Evolutionary conservation across 2,329 filamentous ascomycete genomes (phyloP).

Genomic region (Phialocephala sp.): DNA sequence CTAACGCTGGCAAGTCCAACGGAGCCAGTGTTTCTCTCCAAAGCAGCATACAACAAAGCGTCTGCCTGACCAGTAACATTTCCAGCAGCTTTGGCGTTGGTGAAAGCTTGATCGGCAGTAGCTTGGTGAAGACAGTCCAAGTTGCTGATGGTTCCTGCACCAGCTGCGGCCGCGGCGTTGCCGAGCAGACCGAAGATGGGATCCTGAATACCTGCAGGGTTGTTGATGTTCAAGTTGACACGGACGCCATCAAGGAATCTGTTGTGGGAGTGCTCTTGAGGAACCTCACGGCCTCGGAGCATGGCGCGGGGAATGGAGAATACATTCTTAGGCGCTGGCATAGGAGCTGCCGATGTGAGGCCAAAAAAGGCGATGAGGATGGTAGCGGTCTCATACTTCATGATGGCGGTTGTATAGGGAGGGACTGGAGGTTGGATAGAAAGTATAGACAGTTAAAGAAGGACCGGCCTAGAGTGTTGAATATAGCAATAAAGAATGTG

Average conservation of each 20-base stretch:
- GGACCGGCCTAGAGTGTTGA: slow-evolving; percentile 40
- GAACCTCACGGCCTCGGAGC: slow-evolving; percentile 53
- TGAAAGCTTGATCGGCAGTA: slow-evolving; percentile 64
- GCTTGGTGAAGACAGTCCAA: slow-evolving; percentile 64
- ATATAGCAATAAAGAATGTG: slow-evolving; percentile 39
- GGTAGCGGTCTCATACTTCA: slow-evolving; percentile 43
- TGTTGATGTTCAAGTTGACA: slow-evolving; percentile 52
- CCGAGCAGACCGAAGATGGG: slow-evolving; percentile 60
- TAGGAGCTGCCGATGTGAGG: slow-evolving; percentile 40
- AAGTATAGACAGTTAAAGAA: slow-evolving; percentile 33
- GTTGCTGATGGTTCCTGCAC: slow-evolving; percentile 55
- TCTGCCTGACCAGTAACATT: slow-evolving; percentile 58
- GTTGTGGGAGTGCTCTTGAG: slow-evolving; percentile 62
- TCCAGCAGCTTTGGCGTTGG: slow-evolving; percentile 61
- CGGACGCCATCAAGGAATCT: slow-evolving; percentile 54
- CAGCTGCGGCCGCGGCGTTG: slow-evolving; percentile 54
- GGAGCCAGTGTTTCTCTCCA: slow-evolving; percentile 65
- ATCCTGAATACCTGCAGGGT: slow-evolving; percentile 55
- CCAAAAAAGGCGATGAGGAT: slow-evolving; percentile 40
- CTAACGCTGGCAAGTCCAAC: slow-evolving; percentile 63
- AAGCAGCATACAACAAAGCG: slow-evolving; percentile 58
- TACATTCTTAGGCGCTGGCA: slow-evolving; percentile 33
- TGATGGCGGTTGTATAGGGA: slow-evolving; percentile 35
- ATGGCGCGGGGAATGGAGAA: slow-evolving; percentile 41
- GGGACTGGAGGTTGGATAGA: slow-evolving; percentile 17